Conservation (phyloP, 305 asterid genomes). For the Fraxinus greggii region DNA sequence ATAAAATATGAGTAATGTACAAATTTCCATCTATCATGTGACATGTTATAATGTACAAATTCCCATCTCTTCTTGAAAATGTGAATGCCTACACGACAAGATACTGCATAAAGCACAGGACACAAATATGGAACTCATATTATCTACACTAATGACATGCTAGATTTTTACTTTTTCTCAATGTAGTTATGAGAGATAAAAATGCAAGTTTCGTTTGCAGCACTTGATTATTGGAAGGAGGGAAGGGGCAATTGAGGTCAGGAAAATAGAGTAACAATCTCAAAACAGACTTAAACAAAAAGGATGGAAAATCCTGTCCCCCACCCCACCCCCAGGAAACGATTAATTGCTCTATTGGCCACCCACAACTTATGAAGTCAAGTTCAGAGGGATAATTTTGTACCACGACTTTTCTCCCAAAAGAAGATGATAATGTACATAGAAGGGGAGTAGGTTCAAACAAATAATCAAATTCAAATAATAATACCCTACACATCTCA, state of each 20-base stretch:
- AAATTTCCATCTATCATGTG: too few species aligned
- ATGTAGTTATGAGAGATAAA: neutral
- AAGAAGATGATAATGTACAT: neutral
- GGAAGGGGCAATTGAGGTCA: neutral
- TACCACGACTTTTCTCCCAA: neutral
- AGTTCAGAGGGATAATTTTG: neutral
- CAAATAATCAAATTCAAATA: neutral
- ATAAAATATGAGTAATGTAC: neutral
- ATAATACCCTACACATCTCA: neutral
- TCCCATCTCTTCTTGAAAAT: neutral
- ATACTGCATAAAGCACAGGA: neutral
- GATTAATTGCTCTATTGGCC: neutral
- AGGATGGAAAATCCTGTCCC: neutral
- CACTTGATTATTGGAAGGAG: neutral
- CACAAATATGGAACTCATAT: neutral
- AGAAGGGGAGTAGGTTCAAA: neutral
- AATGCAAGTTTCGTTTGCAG: neutral
- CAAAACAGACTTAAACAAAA: neutral
- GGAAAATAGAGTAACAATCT: neutral
- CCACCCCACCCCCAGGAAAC: neutral
- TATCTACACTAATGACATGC: neutral
- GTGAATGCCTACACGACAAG: neutral
- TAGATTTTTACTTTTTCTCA: neutral
- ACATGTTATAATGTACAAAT: neutral
- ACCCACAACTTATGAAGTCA: neutral